These are phyloP conservation scores for Laguncularia racemosa DNA, from an alignment of 345 rosid genomes.

Conservation along the genomic window DNA sequence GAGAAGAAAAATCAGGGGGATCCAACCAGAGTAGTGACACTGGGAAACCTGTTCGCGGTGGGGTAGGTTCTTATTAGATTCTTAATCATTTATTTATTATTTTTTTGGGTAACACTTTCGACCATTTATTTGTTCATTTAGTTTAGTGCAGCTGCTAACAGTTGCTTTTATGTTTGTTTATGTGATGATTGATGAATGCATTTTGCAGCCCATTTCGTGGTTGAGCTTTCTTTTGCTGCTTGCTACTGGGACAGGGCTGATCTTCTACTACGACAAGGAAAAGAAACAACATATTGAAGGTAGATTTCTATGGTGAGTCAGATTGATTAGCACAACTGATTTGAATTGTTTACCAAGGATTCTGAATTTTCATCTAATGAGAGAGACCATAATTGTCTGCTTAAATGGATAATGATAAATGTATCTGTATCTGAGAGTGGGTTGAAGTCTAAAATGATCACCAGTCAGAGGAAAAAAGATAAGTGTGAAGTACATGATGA, in stretches of 20 bases:
- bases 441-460: no score
- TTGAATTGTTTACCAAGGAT: no score
- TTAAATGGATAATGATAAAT: no score
- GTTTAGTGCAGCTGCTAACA: no score
- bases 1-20: conserved; percentile 42
- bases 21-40: conserved; percentile 44
- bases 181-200: no score
- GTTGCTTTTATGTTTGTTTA: not conserved
- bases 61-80: conserved; percentile 39
- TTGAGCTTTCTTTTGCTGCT: conserved; percentile 73
- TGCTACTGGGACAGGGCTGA: conserved; percentile 71
- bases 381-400: no score
- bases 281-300: conserved; percentile 97
- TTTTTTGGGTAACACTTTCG: no score
- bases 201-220: conserved; percentile 86
- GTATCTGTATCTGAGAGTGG: no score
- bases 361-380: no score
- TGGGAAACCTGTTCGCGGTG: conserved; percentile 86
- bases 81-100: not conserved
- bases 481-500: no score
- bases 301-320: conserved; percentile 84
- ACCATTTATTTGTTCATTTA: not conserved
- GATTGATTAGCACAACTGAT: no score
- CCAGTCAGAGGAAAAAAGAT: no score
- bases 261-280: conserved; percentile 55